Base-by-base conservation (phyloP, 1,284 basidiomycete genomes). In the Trametes polyzona region DNA sequence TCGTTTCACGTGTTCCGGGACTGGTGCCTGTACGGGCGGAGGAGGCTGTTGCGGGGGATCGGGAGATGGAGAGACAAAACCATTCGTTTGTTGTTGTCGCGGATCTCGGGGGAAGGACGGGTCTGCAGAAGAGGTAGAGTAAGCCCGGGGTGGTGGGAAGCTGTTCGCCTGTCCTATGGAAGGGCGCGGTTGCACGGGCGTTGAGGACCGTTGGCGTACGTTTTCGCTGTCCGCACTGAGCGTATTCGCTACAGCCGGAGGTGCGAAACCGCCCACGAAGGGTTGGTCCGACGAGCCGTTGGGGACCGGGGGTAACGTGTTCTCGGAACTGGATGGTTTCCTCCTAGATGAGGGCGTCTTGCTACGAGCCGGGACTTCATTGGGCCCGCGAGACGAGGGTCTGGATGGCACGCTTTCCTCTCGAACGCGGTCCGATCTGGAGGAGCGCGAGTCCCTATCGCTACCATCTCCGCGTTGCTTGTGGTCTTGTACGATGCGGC, bases 1-100 rank as follows among this genome's bases (percentile, higher is more conserved):
- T 9, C 90, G 84, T 65, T 87, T 89, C 36, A 92, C 82, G 55
- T 83, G 29, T 83, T 71, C 41, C 82, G 89, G 41, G 82, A 86
- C 66, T 60, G 62, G 69, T 27, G 75, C 73, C 8, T 76, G 73
- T 10, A 73, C 70, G 5, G 66, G 59, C 4, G 68, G 63, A 4
- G 57, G 41, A 1, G 58, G 39, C 29, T 30, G 65, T 46, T 43
- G 53, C 16, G 35, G 50, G 23, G 40, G 62, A 36, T 46, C 52
- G 26, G 47, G 64, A 24, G 57, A 60, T 33, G 47, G 64, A 24
- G 57, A 60, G 27, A 43, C 57, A 29, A 58, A 57, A 17, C 61
- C 61, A 24, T 64, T 59, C 3, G 52, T 42, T 6, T 49, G 56
- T 17, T 49, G 56, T 17, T 52, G 48, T 39, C 56, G 57, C 8